Base-by-base conservation (phyloP, 768 basidiomycete genomes). In the Leucogyrophana mollusca region DNA sequence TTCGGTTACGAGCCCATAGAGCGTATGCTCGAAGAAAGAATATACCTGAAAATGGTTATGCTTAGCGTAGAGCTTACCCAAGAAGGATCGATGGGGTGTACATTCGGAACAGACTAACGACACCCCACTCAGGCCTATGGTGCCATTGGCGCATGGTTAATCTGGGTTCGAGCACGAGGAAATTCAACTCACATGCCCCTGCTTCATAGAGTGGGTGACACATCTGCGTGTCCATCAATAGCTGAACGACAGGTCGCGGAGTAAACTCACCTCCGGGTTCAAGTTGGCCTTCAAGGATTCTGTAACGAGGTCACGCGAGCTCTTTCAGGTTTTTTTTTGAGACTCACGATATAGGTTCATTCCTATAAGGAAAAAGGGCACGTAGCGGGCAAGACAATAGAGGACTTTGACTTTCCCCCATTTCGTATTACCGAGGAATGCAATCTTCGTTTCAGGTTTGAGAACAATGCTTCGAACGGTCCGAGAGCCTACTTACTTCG, bases 1-100 rank as follows among this genome's bases (percentile, higher is more conserved):
- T 27, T 35, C 20, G 33, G 20, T 43, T 48, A 21, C 43, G 14
- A 8, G 34, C 17, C 47, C 47, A 48, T 35, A 48, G 18, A 8
- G 43, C 47, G 14, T 43, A 48, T 5, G 47, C 27, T 18, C 47
- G 44, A 16, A 45, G 20, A 23, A 48, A 25, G 43, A 48, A 48
- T 25, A 48, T 45, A 27, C 17, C 47, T 48, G 8, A 13, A 33
- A 9, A 14, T 20, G 35, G 18, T 3, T 22, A 44, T 44, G 20
- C n/a, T 16, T 4, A 3, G 18, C 8, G 23, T 47, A 10, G 42
- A 2, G 4, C 16, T 23, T 14, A 9, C 16, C 9, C n/a, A 17
- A 9, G 42, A 10, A 33, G 8, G 8, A n/a, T n/a, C n/a, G n/a
- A n/a, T n/a, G n/a, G 5, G 7, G 35, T 18, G 21, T 6, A 48